phyloP scores from a whole-genome alignment of 2,329 filamentous ascomycete genomes.

The Ascochyta koolunga region DNA sequence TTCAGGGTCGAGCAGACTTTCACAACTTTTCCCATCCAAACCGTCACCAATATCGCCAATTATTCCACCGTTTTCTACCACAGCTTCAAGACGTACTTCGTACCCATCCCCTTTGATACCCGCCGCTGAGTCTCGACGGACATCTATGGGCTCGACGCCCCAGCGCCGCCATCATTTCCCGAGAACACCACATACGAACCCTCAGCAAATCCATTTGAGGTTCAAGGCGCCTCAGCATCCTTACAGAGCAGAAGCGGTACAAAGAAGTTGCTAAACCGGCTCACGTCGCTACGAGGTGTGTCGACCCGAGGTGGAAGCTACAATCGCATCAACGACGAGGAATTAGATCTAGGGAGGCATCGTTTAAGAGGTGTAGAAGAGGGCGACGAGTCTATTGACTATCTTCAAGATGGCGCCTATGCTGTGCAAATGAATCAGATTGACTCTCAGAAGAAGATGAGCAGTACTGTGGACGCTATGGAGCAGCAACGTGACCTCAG shows the following conservation, averaged over 20 bases:
- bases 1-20: slow-evolving; percentile 42
- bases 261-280: slow-evolving; percentile 37
- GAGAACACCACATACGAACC: slow-evolving; percentile 40
- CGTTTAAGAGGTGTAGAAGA: slow-evolving; percentile 37
- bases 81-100: slow-evolving; percentile 35
- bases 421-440: slow-evolving; percentile 39
- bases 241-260: slow-evolving; percentile 33
- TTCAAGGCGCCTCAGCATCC: slow-evolving; percentile 21
- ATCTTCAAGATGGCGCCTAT: slow-evolving; percentile 38
- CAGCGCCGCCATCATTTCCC: slow-evolving; percentile 40
- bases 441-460: slow-evolving; percentile 17
- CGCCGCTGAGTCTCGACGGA: slow-evolving; percentile 37
- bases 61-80: slow-evolving; percentile 24
- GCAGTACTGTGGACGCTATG: slow-evolving; percentile 21
- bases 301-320: slow-evolving; percentile 30
- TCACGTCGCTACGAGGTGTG: slow-evolving; percentile 35
- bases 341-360: slow-evolving; percentile 20
- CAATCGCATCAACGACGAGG: slow-evolving; percentile 43
- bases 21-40: slow-evolving; percentile 47
- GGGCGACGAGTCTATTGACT: slow-evolving; percentile 35
- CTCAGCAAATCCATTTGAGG: slow-evolving; percentile 26
- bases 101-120: slow-evolving; percentile 39
- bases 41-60: slow-evolving; percentile 36
- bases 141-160: slow-evolving; percentile 30
- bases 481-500: slow-evolving; percentile 29